Percentiles rank a stretch among this genome's conserved stretches.
phyloP scores from a whole-genome alignment of 148 eudicot genomes.

The Chenopodium formosanum region DNA sequence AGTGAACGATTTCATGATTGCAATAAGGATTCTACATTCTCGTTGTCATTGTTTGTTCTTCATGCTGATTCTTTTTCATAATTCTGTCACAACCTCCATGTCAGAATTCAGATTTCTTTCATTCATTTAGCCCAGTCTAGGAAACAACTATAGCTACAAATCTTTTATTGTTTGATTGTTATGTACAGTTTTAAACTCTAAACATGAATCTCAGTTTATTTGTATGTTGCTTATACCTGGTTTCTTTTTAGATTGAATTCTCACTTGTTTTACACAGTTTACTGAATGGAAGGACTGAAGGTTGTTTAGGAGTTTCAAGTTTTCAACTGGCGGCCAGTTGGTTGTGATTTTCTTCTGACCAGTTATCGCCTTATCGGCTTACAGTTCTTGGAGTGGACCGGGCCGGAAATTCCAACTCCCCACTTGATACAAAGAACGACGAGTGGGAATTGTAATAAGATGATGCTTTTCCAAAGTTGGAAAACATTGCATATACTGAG shows the following conservation, averaged over 20 bases:
- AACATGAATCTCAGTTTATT: background rate
- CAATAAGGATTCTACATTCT: background rate
- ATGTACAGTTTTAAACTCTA: background rate
- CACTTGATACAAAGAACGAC: background rate
- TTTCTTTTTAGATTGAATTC: background rate
- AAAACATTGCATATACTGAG: background rate
- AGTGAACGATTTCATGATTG: background rate
- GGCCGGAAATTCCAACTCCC: background rate
- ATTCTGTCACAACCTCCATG: background rate
- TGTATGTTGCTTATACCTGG: background rate
- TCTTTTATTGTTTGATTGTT: background rate
- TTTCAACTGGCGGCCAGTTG: background rate
- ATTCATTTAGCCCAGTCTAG: constrained; percentile 1
- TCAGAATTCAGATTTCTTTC: constrained; percentile 5
- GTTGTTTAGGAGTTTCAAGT: background rate
- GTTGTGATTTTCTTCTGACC: background rate
- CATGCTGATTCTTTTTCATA: background rate
- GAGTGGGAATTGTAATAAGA: background rate
- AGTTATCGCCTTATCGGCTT: background rate
- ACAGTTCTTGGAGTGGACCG: background rate
- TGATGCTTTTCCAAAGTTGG: background rate
- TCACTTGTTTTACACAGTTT: background rate
- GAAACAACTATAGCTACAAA: background rate
- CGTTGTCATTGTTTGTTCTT: background rate
- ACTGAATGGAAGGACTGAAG: background rate